A percentile compares a stretch with the other conserved stretches of the same genome.
phyloP scores from a whole-genome alignment of 768 basidiomycete species.

The Astraeus odoratus region DNA sequence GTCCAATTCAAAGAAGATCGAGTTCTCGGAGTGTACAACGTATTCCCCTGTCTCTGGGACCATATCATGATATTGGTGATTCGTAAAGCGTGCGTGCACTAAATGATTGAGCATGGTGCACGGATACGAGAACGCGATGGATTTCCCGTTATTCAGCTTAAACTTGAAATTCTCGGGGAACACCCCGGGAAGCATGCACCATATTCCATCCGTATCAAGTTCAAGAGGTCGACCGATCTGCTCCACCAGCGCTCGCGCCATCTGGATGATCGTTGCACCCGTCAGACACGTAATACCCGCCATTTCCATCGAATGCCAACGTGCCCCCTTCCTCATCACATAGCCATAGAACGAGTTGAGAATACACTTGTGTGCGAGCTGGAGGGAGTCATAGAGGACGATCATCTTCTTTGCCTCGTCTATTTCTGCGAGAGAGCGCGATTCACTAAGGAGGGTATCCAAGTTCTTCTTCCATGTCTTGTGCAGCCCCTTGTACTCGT shows the following conservation, averaged over 20 bases:
- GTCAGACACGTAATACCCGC: constrained; percentile 98
- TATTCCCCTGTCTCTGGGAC: constrained; percentile 83
- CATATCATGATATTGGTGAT: constrained; percentile 94
- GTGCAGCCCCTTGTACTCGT: constrained; percentile 97
- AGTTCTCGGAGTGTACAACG: constrained; percentile 86
- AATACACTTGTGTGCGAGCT: constrained; percentile 99
- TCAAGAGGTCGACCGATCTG: constrained; percentile 97
- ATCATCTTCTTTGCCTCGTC: constrained; percentile 99
- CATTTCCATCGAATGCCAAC: constrained; percentile 99
- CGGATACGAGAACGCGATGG: constrained; percentile 87
- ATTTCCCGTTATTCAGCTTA: constrained; percentile 81
- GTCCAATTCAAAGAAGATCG: constrained; percentile 98
- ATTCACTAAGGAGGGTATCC: constrained; percentile 62
- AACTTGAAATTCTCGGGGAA: constrained; percentile 99
- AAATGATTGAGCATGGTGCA: constrained; percentile 99
- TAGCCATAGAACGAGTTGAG: constrained; percentile 99
- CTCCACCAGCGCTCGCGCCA: constrained; percentile 95
- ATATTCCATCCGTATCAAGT: constrained; percentile 97
- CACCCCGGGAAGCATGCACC: constrained; percentile 98
- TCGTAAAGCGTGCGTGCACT: constrained; percentile 92
- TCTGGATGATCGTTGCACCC: constrained; percentile 96
- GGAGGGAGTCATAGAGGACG: constrained; percentile 95
- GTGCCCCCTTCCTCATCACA: constrained; percentile 98
- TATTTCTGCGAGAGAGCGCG: constrained; percentile 73
- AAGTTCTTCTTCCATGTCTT: constrained; percentile 99